A percentile compares a stretch with the other conserved stretches of the same genome.
Conservation (phyloP, 176 grass and related monocot species). For the Cenchrus americanus region DNA sequence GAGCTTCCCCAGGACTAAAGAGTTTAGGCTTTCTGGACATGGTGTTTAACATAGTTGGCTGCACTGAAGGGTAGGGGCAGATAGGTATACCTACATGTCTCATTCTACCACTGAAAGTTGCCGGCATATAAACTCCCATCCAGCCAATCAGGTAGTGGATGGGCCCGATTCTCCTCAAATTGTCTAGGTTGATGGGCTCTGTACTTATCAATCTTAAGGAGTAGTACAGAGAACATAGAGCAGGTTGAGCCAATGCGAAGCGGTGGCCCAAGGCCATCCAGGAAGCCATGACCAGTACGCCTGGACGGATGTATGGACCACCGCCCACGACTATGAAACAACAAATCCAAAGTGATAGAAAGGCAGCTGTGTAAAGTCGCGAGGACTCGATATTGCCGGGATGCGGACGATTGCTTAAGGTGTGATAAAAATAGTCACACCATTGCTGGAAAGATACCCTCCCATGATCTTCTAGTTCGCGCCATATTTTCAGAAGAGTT, state of each 20-base stretch:
- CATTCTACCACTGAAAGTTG: neutral
- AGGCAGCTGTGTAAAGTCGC: neutral
- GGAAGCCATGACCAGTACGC: no score
- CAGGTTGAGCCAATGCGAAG: no score
- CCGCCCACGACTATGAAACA: no score
- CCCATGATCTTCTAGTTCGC: neutral
- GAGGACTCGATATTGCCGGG: neutral
- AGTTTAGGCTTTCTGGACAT: neutral
- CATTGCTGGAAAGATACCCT: neutral
- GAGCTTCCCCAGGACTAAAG: neutral
- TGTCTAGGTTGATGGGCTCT: neutral
- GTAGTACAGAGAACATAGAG: no score
- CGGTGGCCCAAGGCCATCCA: no score
- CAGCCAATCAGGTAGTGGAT: neutral
- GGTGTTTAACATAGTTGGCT: neutral
- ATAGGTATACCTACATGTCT: neutral
- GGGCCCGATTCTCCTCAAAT: neutral
- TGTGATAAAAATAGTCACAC: neutral
- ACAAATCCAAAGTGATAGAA: no score
- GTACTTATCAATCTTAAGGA: no score
- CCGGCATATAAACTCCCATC: neutral
- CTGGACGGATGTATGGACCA: no score
- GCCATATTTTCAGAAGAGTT: neutral
- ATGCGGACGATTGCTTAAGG: accelerated
- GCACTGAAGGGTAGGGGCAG: neutral